Evolutionary conservation across 495 filamentous ascomycete species (phyloP).

Genomic region (Daldinia bambusicola): DNA sequence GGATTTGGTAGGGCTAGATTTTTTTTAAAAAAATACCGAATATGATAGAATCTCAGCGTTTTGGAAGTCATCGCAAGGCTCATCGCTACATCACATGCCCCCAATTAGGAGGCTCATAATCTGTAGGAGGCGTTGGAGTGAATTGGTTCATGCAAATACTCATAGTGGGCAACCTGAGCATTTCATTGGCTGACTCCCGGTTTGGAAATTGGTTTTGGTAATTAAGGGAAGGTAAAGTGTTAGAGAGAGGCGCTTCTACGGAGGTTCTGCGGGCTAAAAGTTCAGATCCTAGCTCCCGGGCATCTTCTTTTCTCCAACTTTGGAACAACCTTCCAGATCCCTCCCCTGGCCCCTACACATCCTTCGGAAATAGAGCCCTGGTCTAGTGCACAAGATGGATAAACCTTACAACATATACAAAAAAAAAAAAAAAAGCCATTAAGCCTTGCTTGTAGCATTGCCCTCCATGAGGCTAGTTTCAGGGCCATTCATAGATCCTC

Average conservation of each 20-base stretch:
- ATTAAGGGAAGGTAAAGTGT: conserved; percentile 46
- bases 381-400: conserved; percentile 31
- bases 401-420: conserved; percentile 34
- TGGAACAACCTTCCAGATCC: conserved; percentile 33
- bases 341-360: conserved; percentile 30
- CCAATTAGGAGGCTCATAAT: conserved; percentile 14
- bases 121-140: conserved; percentile 16
- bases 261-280: conserved; percentile 42
- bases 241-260: conserved; percentile 43
- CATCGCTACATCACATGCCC: conserved; percentile 22
- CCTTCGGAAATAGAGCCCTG: conserved; percentile 44
- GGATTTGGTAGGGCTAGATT: neutral
- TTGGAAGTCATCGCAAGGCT: conserved; percentile 10
- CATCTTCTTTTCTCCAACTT: conserved; percentile 36
- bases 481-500: conserved; percentile 28
- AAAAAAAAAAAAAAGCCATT: conserved; percentile 20
- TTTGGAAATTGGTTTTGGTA: conserved; percentile 42
- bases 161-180: neutral
- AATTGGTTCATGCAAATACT: conserved; percentile 33
- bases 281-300: conserved; percentile 26
- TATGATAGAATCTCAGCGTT: conserved; percentile 7
- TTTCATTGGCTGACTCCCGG: conserved; percentile 27
- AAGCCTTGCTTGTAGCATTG: conserved; percentile 31
- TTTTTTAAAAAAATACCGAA: conserved; percentile 5
- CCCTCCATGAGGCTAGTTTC: conserved; percentile 33